These are phyloP conservation scores for Eutrema yunnanense DNA, from an alignment of 345 rosid species.

Conservation along the genomic window DNA sequence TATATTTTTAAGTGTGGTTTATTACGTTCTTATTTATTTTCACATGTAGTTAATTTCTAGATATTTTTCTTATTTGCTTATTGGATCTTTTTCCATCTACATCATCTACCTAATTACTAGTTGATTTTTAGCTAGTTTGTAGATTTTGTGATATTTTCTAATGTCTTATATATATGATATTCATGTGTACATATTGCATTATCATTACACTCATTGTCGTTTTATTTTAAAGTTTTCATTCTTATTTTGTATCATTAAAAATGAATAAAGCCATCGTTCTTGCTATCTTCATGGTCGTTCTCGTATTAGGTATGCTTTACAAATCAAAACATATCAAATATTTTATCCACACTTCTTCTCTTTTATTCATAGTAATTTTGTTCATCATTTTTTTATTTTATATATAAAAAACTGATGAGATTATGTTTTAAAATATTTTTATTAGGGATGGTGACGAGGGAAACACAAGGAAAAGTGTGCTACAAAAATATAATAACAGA, in stretches of 20 bases:
- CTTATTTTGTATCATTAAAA: not conserved
- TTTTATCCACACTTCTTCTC: not conserved
- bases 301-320: conserved; percentile 2
- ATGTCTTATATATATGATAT: not conserved
- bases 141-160: not conserved
- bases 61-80: not conserved
- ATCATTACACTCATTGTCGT: not conserved
- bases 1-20: not conserved
- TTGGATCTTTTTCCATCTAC: not conserved
- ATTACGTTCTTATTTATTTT: not conserved
- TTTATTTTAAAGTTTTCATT: not conserved
- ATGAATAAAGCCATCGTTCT: not conserved
- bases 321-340: not conserved
- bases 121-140: not conserved
- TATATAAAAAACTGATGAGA: not conserved
- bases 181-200: not conserved
- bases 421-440: not conserved
- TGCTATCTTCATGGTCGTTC: not conserved
- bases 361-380: not conserved
- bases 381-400: not conserved
- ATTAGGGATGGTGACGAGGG: not conserved
- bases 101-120: not conserved
- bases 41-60: not conserved
- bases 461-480: not conserved
- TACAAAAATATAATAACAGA: not conserved